These are phyloP conservation scores for Astraeus odoratus DNA, from an alignment of 768 basidiomycete species.

Conservation along the genomic window DNA sequence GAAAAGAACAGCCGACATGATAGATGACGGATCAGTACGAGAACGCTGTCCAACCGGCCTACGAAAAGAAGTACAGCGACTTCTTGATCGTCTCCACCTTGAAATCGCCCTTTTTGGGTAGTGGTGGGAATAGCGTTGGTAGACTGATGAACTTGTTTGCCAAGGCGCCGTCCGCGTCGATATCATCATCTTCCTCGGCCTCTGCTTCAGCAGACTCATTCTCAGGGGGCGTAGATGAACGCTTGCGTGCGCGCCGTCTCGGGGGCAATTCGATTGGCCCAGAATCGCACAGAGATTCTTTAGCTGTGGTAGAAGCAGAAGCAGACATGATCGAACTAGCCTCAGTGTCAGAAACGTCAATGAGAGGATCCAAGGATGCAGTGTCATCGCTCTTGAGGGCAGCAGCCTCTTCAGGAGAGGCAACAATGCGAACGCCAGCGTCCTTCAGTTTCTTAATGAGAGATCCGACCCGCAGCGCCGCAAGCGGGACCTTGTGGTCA, in stretches of 20 bases:
- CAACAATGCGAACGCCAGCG: slow-evolving; percentile 41
- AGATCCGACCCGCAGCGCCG: slow-evolving; percentile 32
- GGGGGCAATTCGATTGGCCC: neutral
- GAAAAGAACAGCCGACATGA: neutral
- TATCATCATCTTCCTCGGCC: slow-evolving; percentile 18
- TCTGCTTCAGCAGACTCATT: slow-evolving; percentile 2
- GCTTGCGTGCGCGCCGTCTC: neutral
- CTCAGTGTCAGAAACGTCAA: slow-evolving; percentile 34
- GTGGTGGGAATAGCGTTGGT: slow-evolving; percentile 65
- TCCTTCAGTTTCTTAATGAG: slow-evolving; percentile 35
- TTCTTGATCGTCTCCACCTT: slow-evolving; percentile 75
- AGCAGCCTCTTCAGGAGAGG: slow-evolving; percentile 34
- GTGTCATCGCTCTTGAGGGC: slow-evolving; percentile 11
- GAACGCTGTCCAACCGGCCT: slow-evolving; percentile 15
- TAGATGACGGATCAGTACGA: too few species aligned
- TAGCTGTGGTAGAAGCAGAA: neutral
- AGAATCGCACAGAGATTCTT: neutral
- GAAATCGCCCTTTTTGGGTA: slow-evolving; percentile 83
- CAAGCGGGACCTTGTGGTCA: slow-evolving; percentile 58
- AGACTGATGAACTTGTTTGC: slow-evolving; percentile 67
- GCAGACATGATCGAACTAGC: slow-evolving; percentile 20
- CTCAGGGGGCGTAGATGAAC: slow-evolving; percentile 4
- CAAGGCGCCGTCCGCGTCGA: slow-evolving; percentile 20
- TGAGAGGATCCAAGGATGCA: slow-evolving; percentile 25
- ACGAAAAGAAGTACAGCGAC: slow-evolving; percentile 94